Evolutionary conservation across 2,329 filamentous ascomycete species (phyloP).

Genomic region (Trichophyton rubrum): DNA sequence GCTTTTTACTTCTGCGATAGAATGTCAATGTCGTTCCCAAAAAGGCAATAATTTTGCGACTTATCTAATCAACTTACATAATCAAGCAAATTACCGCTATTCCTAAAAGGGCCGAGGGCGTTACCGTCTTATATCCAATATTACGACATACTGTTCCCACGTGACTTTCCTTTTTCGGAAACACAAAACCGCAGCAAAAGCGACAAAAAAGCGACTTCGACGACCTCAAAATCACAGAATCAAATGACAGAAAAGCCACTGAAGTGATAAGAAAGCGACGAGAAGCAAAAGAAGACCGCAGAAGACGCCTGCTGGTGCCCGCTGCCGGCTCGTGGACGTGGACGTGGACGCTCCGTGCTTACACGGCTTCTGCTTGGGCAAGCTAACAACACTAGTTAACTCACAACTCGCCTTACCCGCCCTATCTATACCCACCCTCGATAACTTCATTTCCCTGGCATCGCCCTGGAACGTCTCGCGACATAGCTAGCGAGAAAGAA

Average conservation of each 20-base stretch:
- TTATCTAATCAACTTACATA: background rate
- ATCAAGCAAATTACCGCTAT: background rate
- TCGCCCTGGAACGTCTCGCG: background rate
- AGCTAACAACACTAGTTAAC: background rate
- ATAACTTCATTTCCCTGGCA: slow-evolving; percentile 4
- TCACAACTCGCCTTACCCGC: background rate
- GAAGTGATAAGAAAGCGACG: background rate
- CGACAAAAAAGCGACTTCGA: background rate
- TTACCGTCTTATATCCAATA: background rate
- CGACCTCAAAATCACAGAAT: background rate
- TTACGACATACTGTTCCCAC: background rate
- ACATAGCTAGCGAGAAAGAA: background rate
- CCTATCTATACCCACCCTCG: slow-evolving; percentile 4
- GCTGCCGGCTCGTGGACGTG: background rate
- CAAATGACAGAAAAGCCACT: background rate
- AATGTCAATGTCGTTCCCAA: background rate
- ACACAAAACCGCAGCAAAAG: background rate
- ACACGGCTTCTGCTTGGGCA: background rate
- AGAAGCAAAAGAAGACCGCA: background rate
- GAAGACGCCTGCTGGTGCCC: background rate
- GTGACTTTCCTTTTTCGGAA: background rate
- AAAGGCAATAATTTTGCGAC: background rate
- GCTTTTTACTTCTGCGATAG: background rate
- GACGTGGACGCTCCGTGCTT: background rate
- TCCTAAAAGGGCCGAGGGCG: background rate